A percentile compares a stretch with the other conserved stretches of the same genome.
Conservation (phyloP, 2,329 filamentous ascomycete species). For the Pseudocercospora ulei region DNA sequence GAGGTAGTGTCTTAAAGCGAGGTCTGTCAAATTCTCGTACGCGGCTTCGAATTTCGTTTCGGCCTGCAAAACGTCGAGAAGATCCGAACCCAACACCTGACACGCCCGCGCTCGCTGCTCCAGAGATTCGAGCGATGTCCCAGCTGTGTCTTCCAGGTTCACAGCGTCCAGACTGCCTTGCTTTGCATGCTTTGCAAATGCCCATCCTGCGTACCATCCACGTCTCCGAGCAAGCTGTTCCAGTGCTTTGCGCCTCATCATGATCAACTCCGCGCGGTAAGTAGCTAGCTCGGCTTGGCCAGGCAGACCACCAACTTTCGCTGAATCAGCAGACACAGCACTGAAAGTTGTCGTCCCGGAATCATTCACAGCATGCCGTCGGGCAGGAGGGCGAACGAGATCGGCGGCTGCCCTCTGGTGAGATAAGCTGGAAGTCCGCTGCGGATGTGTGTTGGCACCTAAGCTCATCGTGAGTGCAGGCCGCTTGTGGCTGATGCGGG, state of each 20-base stretch:
- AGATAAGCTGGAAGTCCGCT: conserved; percentile 28
- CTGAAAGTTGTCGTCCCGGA: conserved; percentile 5
- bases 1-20: conserved; percentile 70
- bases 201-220: conserved; percentile 71
- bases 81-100: conserved; percentile 20
- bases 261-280: conserved; percentile 68
- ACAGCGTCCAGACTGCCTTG: conserved; percentile 34
- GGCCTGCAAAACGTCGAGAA: conserved; percentile 33
- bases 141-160: conserved; percentile 31
- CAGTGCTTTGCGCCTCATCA: conserved; percentile 69
- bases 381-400: conserved; percentile 11
- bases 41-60: conserved; percentile 36
- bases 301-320: conserved; percentile 23
- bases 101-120: conserved; percentile 5
- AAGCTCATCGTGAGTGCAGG: conserved; percentile 26
- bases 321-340: conserved; percentile 7
- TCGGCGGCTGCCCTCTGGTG: conserved; percentile 12
- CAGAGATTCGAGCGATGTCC: neutral
- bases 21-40: conserved; percentile 62
- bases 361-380: conserved; percentile 10
- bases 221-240: conserved; percentile 61
- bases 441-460: conserved; percentile 31
- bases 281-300: conserved; percentile 72
- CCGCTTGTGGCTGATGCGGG: conserved; percentile 23
- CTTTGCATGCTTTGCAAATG: conserved; percentile 27